A percentile compares a stretch with the other conserved stretches of the same genome.
Evolutionary conservation across 345 rosid genomes (phyloP).

Genomic region (Populus deltoides): DNA sequence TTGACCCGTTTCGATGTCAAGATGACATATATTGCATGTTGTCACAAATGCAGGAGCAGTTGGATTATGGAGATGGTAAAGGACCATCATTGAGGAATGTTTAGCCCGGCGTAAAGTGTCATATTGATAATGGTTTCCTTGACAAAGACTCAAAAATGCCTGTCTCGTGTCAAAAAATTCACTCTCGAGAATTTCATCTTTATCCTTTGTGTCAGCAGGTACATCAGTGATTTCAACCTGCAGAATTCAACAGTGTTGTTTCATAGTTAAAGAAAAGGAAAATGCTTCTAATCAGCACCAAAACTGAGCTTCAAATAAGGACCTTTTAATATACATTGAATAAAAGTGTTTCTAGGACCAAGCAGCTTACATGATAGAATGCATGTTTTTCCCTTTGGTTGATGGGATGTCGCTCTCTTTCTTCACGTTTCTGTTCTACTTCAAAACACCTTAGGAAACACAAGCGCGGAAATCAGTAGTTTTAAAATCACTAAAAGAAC

Average conservation of each 20-base stretch:
- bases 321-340: background rate
- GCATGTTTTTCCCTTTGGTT: conserved; percentile 70
- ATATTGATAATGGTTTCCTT: conserved; percentile 98
- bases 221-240: conserved; percentile 72
- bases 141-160: conserved; percentile 96
- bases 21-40: conserved; percentile 75
- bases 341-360: background rate
- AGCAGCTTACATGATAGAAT: conserved; percentile 63
- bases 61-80: conserved; percentile 97
- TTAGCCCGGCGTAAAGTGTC: conserved; percentile 97
- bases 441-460: conserved; percentile 69
- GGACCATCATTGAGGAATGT: conserved; percentile 99
- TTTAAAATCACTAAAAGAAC: background rate
- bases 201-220: conserved; percentile 77
- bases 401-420: conserved; percentile 79
- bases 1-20: conserved; percentile 95
- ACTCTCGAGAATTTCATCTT: conserved; percentile 95
- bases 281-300: background rate
- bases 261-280: conserved; percentile 11
- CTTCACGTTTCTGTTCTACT: conserved; percentile 77
- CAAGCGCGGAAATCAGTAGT: conserved; percentile 5
- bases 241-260: conserved; percentile 16
- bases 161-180: conserved; percentile 98
- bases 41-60: conserved; percentile 97
- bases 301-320: background rate